Evolutionary conservation across 2,329 filamentous ascomycete genomes (phyloP), one percentile per base, ranked within the genome.

Genomic region (Cladosporium sphaerospermum): DNA sequence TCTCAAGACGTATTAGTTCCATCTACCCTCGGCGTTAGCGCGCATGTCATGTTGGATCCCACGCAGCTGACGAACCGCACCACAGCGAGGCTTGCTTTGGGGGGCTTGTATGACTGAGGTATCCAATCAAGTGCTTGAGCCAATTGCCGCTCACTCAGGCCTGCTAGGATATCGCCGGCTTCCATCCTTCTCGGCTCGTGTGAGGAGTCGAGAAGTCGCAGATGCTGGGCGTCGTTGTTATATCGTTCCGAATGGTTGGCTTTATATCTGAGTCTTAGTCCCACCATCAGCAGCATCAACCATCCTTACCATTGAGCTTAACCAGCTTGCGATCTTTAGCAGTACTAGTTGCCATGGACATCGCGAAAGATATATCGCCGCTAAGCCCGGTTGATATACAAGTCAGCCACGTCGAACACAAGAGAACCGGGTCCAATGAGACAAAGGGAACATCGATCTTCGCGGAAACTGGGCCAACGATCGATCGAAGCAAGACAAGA

Each of bases 401-500:
- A 16, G 55, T 61, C 14, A 53, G 52, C 13, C 61, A 61, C 47
- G 54, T 56, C 18, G 61, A 63, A 39, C 59, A 61, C 37, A 45
- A 53, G 23, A 43, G 53, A 6, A 52, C 58, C 2, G 54, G 54
- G 10, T 59, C 58, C 3, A 54, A 54, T 18, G 44, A 41, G 28
- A 46, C 50, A 14, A 47, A 53, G 9, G 43, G 28, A 9, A 28
- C 42, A 31, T 53, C 50, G 8, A 41, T 47, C 10, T 53, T 46
- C 16, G 43, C 43, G 2, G 50, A 53, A 34, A 46, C 50, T 23
- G 64, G 64, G 23, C 57, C 60, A 23, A 61, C 59, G 1, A 66
- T 67, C 53, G 62, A 66, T 45, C 59, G 64, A 10, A 60, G 54
- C 33, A 56, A 45, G 18, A 64, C 64, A 2, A 64, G 62, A 28